These are phyloP conservation scores for Macrophomina tecta DNA, from an alignment of 2,329 filamentous ascomycete species.

Conservation along the genomic window DNA sequence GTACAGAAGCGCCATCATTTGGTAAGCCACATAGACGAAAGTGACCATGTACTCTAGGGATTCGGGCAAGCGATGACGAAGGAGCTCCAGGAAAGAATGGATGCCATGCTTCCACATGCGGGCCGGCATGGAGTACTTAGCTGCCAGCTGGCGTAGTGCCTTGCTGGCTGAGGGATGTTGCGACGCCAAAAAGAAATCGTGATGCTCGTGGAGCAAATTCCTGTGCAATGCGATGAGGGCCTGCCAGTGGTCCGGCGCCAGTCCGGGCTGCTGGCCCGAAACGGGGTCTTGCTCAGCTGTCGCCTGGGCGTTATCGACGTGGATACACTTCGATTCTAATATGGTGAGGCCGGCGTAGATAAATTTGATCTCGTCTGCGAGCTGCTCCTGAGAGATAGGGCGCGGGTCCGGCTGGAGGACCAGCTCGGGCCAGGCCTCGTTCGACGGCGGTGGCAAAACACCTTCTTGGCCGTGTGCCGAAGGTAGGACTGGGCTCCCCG, in stretches of 20 bases:
- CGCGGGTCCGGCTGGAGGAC: conserved; percentile 66
- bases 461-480: too few relatives aligned
- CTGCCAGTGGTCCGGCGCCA: conserved; percentile 76
- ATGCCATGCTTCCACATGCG: too few relatives aligned
- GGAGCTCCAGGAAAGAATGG: conserved; percentile 62
- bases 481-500: too few relatives aligned
- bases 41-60: conserved; percentile 88
- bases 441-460: too few relatives aligned
- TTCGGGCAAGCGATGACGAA: conserved; percentile 69
- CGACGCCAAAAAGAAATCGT: too few relatives aligned
- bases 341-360: conserved; percentile 84
- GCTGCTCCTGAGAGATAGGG: too few relatives aligned
- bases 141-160: too few relatives aligned
- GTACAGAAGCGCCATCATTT: conserved; percentile 84
- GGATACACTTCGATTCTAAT: conserved; percentile 86
- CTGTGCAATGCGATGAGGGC: conserved; percentile 81
- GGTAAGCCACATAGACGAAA: conserved; percentile 88
- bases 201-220: conserved; percentile 74
- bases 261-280: conserved; percentile 47
- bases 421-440: conserved; percentile 42
- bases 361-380: conserved; percentile 80
- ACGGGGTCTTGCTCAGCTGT: conserved; percentile 58
- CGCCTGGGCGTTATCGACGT: conserved; percentile 72
- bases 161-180: too few relatives aligned
- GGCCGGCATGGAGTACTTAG: too few relatives aligned